Percentiles rank a stretch among this genome's conserved stretches.
Conservation (phyloP, 306 rosid genomes). For the Canavalia ensiformis region DNA sequence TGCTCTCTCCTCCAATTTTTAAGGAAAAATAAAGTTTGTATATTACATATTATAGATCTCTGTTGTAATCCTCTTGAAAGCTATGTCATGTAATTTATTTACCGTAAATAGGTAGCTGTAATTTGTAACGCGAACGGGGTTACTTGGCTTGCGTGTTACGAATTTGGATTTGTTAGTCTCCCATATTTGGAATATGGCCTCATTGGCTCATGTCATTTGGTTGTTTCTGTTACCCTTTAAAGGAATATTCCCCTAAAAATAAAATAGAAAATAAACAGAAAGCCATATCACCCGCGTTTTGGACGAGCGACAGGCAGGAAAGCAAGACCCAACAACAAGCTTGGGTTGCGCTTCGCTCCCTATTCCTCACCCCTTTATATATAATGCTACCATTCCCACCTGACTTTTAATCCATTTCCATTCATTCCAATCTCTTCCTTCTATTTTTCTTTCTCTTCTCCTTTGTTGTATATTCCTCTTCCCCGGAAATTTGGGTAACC, state of each 20-base stretch:
- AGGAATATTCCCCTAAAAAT: constrained; percentile 50
- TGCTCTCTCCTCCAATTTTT: constrained; percentile 20
- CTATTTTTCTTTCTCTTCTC: not conserved
- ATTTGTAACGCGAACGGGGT: constrained; percentile 24
- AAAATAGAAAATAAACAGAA: constrained; percentile 21
- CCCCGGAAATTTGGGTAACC: constrained; percentile 47
- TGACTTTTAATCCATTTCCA: not conserved
- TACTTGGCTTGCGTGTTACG: constrained; percentile 31
- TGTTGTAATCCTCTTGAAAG: constrained; percentile 26
- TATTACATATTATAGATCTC: not conserved
- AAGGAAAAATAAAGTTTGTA: constrained; percentile 26
- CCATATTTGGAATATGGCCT: constrained; percentile 45
- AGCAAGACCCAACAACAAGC: constrained; percentile 30
- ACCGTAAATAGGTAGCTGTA: constrained; percentile 43
- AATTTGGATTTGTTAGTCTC: constrained; percentile 9
- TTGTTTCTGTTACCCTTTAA: constrained; percentile 24
- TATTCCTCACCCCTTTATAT: constrained; percentile 46
- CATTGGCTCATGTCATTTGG: constrained; percentile 4
- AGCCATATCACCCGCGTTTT: constrained; percentile 51
- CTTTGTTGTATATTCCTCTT: constrained; percentile 32
- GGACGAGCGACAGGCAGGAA: constrained; percentile 48
- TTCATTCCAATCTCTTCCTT: constrained; percentile 24
- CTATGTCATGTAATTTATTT: constrained; percentile 24
- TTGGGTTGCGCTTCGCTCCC: constrained; percentile 39
- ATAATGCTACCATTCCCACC: constrained; percentile 36